Evolutionary conservation across 108 stramenopile species (phyloP), one percentile per base, ranked within the genome.

Genomic region (Fragilaria crotonensis): DNA sequence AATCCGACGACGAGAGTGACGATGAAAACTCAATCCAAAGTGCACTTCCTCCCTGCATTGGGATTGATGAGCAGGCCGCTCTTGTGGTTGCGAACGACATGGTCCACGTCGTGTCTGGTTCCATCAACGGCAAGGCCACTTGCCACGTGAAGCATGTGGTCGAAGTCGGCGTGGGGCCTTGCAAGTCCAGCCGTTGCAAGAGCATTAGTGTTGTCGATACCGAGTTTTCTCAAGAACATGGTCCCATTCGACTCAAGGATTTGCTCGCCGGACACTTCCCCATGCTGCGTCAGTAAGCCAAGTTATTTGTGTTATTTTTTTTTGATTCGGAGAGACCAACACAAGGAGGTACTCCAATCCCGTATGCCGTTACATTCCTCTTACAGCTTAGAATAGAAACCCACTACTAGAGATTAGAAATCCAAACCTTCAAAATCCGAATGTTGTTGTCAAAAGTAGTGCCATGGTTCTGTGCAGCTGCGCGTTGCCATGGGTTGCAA

Each of bases 1-100:
- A 68, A 5, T 17, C 30, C 4, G 2, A 1, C 54, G 0, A 0
- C 0, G 25, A 1, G 14, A n/a, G 31, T 32, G 25, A 1, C 54
- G n/a, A 36, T 56, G 28, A 7, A 2, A 22, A 25, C 19, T 18
- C 26, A 45, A 29, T 23, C 0, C 30, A 50, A 0, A 32, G 30
- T 17, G 3, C 21, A 33, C 11, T 48, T 52, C 44, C 21, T 46
- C 25, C 64, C n/a, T 33, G 41, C 26, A 75, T 94, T 45, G 82
- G 86, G 1, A 90, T 94, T 47, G 93, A 94, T 72, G 78, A 94
- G 52, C 67, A 59, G 51, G 85, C 89, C 2, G 93, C 89, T 5
- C 67, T 94, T 11, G 85, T 85, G 47, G 74, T 94, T 0, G 73
- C 83, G 26, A 84, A 76, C 11, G 73, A 70, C 5, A 47, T 30